These are phyloP conservation scores for Nannochloropsis gaditana DNA, from an alignment of 108 stramenopile species.

Conservation along the genomic window DNA sequence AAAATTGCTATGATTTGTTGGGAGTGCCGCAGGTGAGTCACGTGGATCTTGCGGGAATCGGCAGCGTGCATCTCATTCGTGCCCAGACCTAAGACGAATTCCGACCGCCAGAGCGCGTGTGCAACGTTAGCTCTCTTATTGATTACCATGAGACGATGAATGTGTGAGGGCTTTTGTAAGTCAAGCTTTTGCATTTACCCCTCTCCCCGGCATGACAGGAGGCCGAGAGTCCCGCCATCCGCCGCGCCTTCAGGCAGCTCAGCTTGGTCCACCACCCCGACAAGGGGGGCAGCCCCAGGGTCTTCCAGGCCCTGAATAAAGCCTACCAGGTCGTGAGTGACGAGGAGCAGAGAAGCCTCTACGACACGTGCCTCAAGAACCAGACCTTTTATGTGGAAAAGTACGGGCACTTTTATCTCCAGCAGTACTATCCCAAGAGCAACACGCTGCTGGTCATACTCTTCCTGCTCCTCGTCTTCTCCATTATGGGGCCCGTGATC, in stretches of 20 bases:
- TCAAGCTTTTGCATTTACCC: not conserved
- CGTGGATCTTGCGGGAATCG: not conserved
- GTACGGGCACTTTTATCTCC: slow-evolving; percentile 1
- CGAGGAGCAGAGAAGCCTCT: not conserved
- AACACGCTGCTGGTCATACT: not conserved
- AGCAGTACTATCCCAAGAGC: slow-evolving; percentile 17
- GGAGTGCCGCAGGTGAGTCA: slow-evolving; percentile 19
- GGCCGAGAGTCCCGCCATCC: not conserved
- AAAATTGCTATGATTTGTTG: not conserved
- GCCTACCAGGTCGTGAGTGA: slow-evolving; percentile 9
- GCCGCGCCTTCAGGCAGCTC: not conserved
- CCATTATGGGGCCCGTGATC: not conserved
- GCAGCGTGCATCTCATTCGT: too few species aligned
- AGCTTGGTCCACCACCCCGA: not conserved
- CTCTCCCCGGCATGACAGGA: not conserved
- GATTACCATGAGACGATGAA: not conserved
- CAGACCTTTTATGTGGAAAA: slow-evolving; percentile 15
- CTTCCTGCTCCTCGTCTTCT: slow-evolving; percentile 11
- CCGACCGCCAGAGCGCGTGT: not conserved
- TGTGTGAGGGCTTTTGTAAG: not conserved
- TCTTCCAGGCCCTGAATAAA: slow-evolving; percentile 20
- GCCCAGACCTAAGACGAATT: too few species aligned
- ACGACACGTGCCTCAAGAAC: slow-evolving; percentile 1
- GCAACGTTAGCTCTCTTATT: not conserved
- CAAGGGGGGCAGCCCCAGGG: slow-evolving; percentile 9